These are phyloP conservation scores for Pseudocercospora cruenta DNA, from an alignment of 2,329 filamentous ascomycete species.

Conservation along the genomic window DNA sequence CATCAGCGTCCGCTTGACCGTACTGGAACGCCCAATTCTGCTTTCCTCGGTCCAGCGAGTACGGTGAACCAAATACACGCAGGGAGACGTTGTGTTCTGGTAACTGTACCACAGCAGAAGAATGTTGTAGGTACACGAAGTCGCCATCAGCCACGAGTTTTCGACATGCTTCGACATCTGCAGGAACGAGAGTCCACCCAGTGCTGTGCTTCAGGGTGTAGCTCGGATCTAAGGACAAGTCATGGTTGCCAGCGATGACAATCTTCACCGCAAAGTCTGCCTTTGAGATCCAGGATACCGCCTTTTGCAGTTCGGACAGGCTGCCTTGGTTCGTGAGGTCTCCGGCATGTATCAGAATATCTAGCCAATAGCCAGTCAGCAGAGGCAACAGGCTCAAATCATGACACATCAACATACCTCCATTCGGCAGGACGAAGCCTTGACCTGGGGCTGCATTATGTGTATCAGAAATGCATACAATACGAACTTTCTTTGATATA, in stretches of 20 bases:
- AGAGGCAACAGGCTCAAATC: not conserved
- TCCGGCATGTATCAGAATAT: conserved; percentile 76
- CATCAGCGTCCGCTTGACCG: conserved; percentile 42
- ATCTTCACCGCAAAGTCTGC: conserved; percentile 72
- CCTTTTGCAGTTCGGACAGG: conserved; percentile 59
- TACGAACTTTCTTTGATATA: conserved; percentile 55
- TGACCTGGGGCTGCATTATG: conserved; percentile 11
- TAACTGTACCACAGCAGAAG: conserved; percentile 59
- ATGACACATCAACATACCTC: conserved; percentile 8
- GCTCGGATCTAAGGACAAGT: conserved; percentile 65
- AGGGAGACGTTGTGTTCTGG: conserved; percentile 64
- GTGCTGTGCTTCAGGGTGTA: conserved; percentile 35
- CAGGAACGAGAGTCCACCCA: conserved; percentile 27
- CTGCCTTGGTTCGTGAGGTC: conserved; percentile 76
- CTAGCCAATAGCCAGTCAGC: conserved; percentile 54
- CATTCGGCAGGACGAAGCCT: conserved; percentile 7
- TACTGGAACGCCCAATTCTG: conserved; percentile 71
- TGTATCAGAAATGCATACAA: conserved; percentile 76
- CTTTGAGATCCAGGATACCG: conserved; percentile 68
- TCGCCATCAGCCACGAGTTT: conserved; percentile 56
- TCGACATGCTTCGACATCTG: conserved; percentile 59
- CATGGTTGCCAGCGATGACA: conserved; percentile 77
- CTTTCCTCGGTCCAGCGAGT: conserved; percentile 51
- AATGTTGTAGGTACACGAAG: conserved; percentile 68
- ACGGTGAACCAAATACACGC: conserved; percentile 72